phyloP scores from a whole-genome alignment of 345 rosid genomes.

The Corchorus capsularis region DNA sequence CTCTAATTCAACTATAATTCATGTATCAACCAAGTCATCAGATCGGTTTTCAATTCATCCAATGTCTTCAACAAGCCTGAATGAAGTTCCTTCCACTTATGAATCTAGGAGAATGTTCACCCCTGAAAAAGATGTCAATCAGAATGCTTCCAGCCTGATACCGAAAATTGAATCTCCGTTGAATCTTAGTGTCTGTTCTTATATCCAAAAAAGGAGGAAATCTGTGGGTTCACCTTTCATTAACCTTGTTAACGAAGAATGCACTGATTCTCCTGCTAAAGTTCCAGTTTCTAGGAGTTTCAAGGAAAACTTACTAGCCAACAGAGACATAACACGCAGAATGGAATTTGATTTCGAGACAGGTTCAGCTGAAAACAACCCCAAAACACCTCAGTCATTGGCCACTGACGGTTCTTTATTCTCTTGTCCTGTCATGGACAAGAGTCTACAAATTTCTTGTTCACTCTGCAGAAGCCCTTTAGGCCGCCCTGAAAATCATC shows the following conservation, averaged over 20 bases:
- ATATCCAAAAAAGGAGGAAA: slow-evolving; percentile 60
- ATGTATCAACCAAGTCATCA: slow-evolving; percentile 46
- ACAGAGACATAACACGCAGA: slow-evolving; percentile 38
- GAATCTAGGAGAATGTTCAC: slow-evolving; percentile 40
- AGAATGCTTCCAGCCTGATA: slow-evolving; percentile 32
- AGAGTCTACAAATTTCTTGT: slow-evolving; percentile 60
- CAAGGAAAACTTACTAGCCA: slow-evolving; percentile 22
- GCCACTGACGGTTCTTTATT: slow-evolving; percentile 13
- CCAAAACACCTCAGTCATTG: slow-evolving; percentile 20
- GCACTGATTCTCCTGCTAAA: slow-evolving; percentile 27
- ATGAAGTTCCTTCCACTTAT: slow-evolving; percentile 32
- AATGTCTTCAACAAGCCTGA: slow-evolving; percentile 35
- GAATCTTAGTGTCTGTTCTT: slow-evolving; percentile 70
- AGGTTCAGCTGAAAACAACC: slow-evolving; percentile 29
- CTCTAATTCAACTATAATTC: slow-evolving; percentile 52
- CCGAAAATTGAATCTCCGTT: slow-evolving; percentile 55
- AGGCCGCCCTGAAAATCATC: slow-evolving; percentile 64
- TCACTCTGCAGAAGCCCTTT: slow-evolving; percentile 61
- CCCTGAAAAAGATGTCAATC: slow-evolving; percentile 45
- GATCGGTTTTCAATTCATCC: slow-evolving; percentile 47
- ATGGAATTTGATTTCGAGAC: slow-evolving; percentile 57
- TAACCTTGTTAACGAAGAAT: slow-evolving; percentile 37
- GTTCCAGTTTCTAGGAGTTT: slow-evolving; percentile 32
- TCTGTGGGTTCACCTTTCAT: slow-evolving; percentile 38
- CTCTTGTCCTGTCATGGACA: slow-evolving; percentile 41